A percentile compares a stretch with the other conserved stretches of the same genome.
phyloP scores from a whole-genome alignment of 768 basidiomycete genomes.

The Trametes meyenii region DNA sequence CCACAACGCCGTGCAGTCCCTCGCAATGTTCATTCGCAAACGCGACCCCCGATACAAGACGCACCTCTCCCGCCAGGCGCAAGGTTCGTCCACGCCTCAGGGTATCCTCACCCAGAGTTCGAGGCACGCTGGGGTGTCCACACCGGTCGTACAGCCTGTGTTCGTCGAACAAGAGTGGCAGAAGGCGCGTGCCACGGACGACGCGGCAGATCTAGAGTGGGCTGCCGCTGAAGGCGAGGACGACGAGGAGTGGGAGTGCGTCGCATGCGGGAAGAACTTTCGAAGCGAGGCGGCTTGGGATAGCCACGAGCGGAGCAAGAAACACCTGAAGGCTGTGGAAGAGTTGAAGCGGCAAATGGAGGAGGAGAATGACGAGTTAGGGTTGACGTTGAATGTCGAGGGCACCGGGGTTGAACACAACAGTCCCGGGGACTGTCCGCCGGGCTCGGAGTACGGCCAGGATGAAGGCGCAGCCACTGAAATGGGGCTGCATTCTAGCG shows the following conservation, averaged over 20 bases:
- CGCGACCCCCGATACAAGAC: conserved; percentile 87
- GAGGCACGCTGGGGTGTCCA: conserved; percentile 19
- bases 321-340: conserved; percentile 89
- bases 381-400: no score
- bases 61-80: conserved; percentile 52
- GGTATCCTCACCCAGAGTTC: conserved; percentile 26
- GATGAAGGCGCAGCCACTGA: background rate
- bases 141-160: conserved; percentile 37
- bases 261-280: conserved; percentile 91
- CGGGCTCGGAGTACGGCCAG: background rate
- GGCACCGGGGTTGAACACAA: no score
- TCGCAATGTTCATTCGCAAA: conserved; percentile 77
- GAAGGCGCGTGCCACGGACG: conserved; percentile 45
- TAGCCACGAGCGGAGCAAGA: conserved; percentile 95
- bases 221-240: conserved; percentile 70
- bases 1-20: conserved; percentile 48
- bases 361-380: conserved; percentile 70
- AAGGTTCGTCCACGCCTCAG: conserved; percentile 30
- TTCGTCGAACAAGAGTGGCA: conserved; percentile 95
- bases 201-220: conserved; percentile 74
- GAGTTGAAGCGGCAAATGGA: conserved; percentile 76
- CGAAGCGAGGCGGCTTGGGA: conserved; percentile 92
- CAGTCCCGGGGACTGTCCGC: background rate
- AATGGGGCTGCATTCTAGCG: background rate
- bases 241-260: conserved; percentile 89